Evolutionary conservation across 768 basidiomycete genomes (phyloP).

Genomic region (Rhizopogon vesiculosus): DNA sequence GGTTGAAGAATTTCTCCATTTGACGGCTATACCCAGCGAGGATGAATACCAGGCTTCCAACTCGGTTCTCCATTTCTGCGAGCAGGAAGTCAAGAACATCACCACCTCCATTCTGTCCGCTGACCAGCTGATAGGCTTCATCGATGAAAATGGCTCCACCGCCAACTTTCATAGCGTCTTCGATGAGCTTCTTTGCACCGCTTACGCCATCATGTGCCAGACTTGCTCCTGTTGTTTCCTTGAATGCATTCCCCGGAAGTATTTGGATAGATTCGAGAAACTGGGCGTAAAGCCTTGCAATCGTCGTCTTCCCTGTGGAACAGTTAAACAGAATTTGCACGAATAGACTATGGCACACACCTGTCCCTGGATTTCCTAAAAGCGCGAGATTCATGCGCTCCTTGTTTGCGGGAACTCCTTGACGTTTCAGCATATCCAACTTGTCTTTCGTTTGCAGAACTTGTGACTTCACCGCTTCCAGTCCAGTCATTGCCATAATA

Average conservation of each 20-base stretch:
- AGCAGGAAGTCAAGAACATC: slow-evolving; percentile 60
- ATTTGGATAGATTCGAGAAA: slow-evolving; percentile 47
- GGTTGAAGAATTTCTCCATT: slow-evolving; percentile 69
- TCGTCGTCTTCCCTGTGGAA: slow-evolving; percentile 52
- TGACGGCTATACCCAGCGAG: slow-evolving; percentile 60
- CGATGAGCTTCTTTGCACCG: slow-evolving; percentile 42
- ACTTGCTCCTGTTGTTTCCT: slow-evolving; percentile 54
- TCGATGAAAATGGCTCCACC: slow-evolving; percentile 62
- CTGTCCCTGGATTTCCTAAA: slow-evolving; percentile 69
- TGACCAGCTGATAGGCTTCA: slow-evolving; percentile 60
- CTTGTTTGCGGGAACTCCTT: slow-evolving; percentile 38
- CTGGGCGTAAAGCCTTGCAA: slow-evolving; percentile 57
- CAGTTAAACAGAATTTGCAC: not conserved
- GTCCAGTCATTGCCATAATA: slow-evolving; percentile 57
- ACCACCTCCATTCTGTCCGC: slow-evolving; percentile 38
- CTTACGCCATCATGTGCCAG: slow-evolving; percentile 50
- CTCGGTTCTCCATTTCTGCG: slow-evolving; percentile 63
- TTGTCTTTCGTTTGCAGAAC: slow-evolving; percentile 48
- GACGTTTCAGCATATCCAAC: slow-evolving; percentile 43
- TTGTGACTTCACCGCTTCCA: slow-evolving; percentile 53
- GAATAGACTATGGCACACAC: slow-evolving; percentile 25
- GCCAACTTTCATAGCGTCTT: slow-evolving; percentile 40
- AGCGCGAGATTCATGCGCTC: slow-evolving; percentile 54
- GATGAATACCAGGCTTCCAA: slow-evolving; percentile 57
- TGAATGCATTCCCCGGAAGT: slow-evolving; percentile 42